Base-by-base conservation (phyloP, 2,329 filamentous ascomycete genomes). In the Helminthosporium solani region DNA sequence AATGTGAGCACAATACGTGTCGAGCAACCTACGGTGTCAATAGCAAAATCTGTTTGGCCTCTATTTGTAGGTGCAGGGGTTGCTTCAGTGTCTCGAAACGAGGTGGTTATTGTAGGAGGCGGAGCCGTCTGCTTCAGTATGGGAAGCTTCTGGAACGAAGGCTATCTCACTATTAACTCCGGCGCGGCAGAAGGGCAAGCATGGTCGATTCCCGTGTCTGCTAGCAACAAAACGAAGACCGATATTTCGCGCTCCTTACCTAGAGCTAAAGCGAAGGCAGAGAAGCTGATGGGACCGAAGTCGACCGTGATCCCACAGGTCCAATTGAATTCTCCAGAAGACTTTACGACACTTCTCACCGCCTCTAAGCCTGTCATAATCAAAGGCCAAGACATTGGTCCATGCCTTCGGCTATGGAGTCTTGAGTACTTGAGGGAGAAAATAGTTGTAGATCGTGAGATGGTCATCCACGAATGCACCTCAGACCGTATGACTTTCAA, bases 61-160 rank as follows among this genome's bases (percentile, higher is more conserved):
- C 75, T 95, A 5, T 76, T 95, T 40, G 76, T 90, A 40, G 90
- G 91, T 2, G 79, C 84, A 44, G 83, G 83, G 3, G 73, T 79
- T 7, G 68, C 79, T 12, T 63, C 72, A 21, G 70, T 78, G 1
- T 71, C 72, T 21, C 59, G 73, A 33, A 71, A 75, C 23, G 70
- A 78, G 15, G 58, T 90, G 2, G 60, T 88, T 8, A 72, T 95
- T 7, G 68, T 87, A 38, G 90, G 90, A 1, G 91, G 91, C 14
- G 91, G 90, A 30, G 89, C 87, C 14, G 88, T 90, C 0, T 95
- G 90, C 66, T 95, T 95, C 73, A 90, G 88, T 0, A 95, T 95
- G 78, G 90, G 90, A 1, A 88, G 87, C 6, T 90, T 82, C 60
- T 95, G 88, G 88, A 91, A 90, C 39, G 42, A 60, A 42, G 57